phyloP scores from a whole-genome alignment of 441 rosid species.

The Cnidoscolus chayamansa region DNA sequence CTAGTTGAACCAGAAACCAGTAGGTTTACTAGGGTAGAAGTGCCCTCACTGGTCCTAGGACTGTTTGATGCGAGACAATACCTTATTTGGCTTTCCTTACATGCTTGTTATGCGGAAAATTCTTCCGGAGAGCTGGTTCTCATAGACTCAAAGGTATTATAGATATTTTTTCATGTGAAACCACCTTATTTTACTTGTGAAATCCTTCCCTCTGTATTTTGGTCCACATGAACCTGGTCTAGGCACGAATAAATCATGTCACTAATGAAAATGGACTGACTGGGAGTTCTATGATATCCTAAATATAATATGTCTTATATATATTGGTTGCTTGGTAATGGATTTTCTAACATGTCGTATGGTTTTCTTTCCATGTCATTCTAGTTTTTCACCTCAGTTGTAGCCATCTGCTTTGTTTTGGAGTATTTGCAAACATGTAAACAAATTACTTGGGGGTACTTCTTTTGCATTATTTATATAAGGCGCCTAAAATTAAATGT shows the following conservation, averaged over 20 bases:
- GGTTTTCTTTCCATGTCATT: neutral
- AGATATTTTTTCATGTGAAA: too few relatives aligned
- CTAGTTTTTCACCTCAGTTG: slow-evolving; percentile 2
- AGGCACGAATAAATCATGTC: too few relatives aligned
- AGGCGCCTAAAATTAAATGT: neutral
- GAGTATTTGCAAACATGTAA: neutral
- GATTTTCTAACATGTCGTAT: neutral
- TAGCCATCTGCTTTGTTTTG: neutral
- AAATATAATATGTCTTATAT: neutral
- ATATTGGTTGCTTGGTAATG: neutral
- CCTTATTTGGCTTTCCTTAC: neutral
- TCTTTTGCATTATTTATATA: neutral
- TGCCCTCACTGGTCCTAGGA: neutral
- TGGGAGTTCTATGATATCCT: neutral
- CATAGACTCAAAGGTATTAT: too few relatives aligned
- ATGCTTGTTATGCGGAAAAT: neutral
- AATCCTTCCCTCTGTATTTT: too few relatives aligned
- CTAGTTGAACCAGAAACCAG: neutral
- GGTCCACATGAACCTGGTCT: too few relatives aligned
- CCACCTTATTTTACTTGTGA: too few relatives aligned
- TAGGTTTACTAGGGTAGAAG: neutral
- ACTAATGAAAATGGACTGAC: neutral
- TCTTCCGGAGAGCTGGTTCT: too few relatives aligned
- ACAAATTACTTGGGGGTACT: neutral
- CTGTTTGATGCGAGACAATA: neutral